Percentiles rank a stretch among this genome's conserved stretches.
phyloP scores from a whole-genome alignment of 2,329 filamentous ascomycete species.

The Lachnellula willkommii region DNA sequence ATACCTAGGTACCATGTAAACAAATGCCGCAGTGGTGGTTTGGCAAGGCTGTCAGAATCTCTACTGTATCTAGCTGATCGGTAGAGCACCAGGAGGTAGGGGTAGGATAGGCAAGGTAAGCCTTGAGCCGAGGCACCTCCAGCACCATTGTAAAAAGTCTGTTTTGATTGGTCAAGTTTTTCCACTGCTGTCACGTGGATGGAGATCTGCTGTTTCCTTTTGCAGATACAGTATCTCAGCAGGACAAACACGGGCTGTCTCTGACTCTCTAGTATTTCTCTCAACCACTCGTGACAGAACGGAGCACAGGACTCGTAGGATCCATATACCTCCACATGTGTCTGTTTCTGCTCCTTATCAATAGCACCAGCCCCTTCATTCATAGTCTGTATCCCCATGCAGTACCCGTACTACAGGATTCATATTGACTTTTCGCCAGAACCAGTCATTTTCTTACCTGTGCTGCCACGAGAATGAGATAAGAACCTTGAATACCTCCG shows the following conservation, averaged over 20 bases:
- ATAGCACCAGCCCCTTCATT: no score
- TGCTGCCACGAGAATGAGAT: conserved; percentile 10
- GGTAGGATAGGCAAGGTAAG: no score
- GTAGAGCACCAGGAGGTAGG: no score
- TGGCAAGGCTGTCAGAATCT: no score
- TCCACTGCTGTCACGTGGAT: neutral
- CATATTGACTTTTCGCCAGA: neutral
- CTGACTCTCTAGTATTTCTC: neutral
- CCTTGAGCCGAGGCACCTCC: no score
- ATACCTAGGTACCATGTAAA: no score
- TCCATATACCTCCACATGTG: no score
- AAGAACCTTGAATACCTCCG: conserved; percentile 5
- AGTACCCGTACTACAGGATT: neutral
- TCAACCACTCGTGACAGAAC: neutral
- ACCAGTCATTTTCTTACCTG: neutral
- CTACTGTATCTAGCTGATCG: no score
- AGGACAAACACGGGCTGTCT: neutral
- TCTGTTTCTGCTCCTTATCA: neutral
- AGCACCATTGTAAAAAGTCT: neutral
- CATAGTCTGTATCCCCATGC: neutral
- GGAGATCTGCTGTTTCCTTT: neutral
- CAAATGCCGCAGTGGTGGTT: no score
- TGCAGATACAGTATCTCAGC: neutral
- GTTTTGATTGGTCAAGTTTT: neutral
- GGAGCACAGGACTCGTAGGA: no score